A percentile compares a stretch with the other conserved stretches of the same genome.
Evolutionary conservation across 768 basidiomycete species (phyloP).

Genomic region (Rhodotorula babjevae): DNA sequence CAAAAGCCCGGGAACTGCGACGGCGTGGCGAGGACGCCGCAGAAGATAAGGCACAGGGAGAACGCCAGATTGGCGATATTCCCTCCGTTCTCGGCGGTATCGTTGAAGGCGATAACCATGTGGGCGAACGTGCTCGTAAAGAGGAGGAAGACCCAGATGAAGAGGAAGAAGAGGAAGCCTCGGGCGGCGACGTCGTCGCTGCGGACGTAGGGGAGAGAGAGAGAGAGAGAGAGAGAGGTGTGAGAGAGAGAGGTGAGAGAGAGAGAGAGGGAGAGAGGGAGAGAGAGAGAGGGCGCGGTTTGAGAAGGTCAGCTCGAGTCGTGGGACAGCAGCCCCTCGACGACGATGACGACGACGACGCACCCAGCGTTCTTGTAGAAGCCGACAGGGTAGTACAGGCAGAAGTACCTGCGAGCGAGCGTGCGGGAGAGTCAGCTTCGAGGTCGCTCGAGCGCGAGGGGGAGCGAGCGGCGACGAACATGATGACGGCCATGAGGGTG

Average conservation of each 20-base stretch:
- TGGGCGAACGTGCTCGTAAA: slow-evolving; percentile 49
- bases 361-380: slow-evolving; percentile 50
- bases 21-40: slow-evolving; percentile 46
- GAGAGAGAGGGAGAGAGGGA: no score
- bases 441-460: no score
- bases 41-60: slow-evolving; percentile 51
- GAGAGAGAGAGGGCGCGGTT: no score
- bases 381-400: slow-evolving; percentile 49
- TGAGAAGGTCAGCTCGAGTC: background rate
- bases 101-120: slow-evolving; percentile 48
- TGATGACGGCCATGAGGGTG: slow-evolving; percentile 34
- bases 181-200: slow-evolving; percentile 48
- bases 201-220: no score
- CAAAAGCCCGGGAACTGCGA: background rate
- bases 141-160: slow-evolving; percentile 49
- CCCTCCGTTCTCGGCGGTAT: slow-evolving; percentile 48
- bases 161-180: slow-evolving; percentile 51
- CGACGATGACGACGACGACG: background rate
- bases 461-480: no score
- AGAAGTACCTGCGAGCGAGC: slow-evolving; percentile 29
- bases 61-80: slow-evolving; percentile 51
- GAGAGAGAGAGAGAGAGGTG: no score
- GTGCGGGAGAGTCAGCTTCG: background rate
- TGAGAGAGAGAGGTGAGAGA: no score
- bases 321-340: background rate